Conservation (phyloP, 129 eudicot species). For the Flaveria ramosissima region DNA sequence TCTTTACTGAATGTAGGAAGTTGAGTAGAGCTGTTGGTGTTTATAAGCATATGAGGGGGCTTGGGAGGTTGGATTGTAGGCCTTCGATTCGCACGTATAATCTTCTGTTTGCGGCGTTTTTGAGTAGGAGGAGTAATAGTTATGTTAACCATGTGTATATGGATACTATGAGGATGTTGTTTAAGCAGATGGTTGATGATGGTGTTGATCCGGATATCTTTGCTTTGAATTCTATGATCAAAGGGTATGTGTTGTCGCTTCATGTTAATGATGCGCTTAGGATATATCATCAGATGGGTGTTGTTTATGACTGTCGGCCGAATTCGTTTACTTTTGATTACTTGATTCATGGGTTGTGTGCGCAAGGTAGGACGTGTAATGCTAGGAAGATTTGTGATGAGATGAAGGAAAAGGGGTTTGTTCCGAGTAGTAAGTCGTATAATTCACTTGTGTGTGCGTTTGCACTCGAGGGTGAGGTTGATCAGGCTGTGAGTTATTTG, state of each 20-base stretch:
- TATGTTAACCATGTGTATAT: constrained; percentile 77
- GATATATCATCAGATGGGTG: constrained; percentile 92
- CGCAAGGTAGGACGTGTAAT: constrained; percentile 80
- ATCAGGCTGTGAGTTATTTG: constrained; percentile 58
- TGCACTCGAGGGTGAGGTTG: constrained; percentile 78
- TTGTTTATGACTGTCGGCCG: constrained; percentile 66
- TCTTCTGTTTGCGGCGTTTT: constrained; percentile 70
- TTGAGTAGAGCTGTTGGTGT: constrained; percentile 68
- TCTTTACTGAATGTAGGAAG: constrained; percentile 69
- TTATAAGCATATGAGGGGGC: constrained; percentile 67
- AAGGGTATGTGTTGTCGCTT: constrained; percentile 83
- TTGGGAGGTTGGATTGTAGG: constrained; percentile 58
- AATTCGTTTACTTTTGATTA: constrained; percentile 72
- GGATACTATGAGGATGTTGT: constrained; percentile 72
- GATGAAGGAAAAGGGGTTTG: constrained; percentile 81
- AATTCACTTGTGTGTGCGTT: constrained; percentile 80
- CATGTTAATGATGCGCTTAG: constrained; percentile 85
- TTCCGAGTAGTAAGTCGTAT: constrained; percentile 75
- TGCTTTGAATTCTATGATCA: constrained; percentile 78
- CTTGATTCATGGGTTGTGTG: constrained; percentile 83
- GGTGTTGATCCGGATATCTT: constrained; percentile 81
- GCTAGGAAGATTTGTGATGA: constrained; percentile 68
- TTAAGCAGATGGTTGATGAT: constrained; percentile 84
- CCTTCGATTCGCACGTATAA: constrained; percentile 81
- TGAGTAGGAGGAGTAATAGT: constrained; percentile 65